Conservation (phyloP, 805 yeast genomes). For the Candida dendrica region DNA sequence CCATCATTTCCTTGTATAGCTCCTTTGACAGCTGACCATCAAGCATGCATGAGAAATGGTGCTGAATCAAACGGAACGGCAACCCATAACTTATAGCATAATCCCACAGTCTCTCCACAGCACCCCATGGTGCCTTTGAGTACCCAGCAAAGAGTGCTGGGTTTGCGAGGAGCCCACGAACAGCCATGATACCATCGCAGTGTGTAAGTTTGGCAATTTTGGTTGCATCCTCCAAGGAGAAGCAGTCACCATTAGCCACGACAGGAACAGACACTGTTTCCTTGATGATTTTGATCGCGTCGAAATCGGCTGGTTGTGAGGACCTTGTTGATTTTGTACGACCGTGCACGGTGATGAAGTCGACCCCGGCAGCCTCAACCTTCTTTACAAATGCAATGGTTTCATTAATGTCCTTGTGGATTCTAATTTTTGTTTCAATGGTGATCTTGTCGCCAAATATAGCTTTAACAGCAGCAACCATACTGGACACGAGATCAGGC, state of each 20-base stretch:
- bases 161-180: conserved; percentile 76
- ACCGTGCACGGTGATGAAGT: conserved; percentile 91
- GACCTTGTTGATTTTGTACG: conserved; percentile 81
- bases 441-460: conserved; percentile 67
- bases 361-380: conserved; percentile 85
- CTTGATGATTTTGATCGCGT: conserved; percentile 65
- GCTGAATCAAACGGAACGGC: conserved; percentile 79
- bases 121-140: conserved; percentile 79
- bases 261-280: conserved; percentile 58
- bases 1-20: conserved; percentile 58
- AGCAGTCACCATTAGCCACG: conserved; percentile 97
- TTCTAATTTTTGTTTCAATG: conserved; percentile 86
- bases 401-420: conserved; percentile 67
- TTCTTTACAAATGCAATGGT: conserved; percentile 66
- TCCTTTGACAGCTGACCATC: conserved; percentile 42
- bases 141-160: conserved; percentile 84
- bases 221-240: conserved; percentile 54
- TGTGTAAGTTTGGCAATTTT: conserved; percentile 59
- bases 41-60: conserved; percentile 85
- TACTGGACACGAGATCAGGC: conserved; percentile 68
- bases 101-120: conserved; percentile 78
- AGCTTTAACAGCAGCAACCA: conserved; percentile 79
- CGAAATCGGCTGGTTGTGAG: conserved; percentile 73
- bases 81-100: conserved; percentile 72
- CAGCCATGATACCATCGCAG: conserved; percentile 94